phyloP scores from a whole-genome alignment of 257 asterid genomes.

The Nicotiana tomentosiformis region DNA sequence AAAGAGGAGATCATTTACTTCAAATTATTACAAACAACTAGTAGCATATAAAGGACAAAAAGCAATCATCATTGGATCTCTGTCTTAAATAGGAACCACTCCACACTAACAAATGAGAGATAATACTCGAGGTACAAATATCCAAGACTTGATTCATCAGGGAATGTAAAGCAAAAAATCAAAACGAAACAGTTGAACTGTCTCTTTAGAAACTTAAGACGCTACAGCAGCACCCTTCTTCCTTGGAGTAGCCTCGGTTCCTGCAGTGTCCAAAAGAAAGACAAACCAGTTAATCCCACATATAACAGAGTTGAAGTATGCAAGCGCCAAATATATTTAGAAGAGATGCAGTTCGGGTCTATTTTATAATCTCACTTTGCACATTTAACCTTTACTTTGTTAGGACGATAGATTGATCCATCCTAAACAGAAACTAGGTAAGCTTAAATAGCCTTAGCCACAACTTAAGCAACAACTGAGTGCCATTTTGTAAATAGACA shows the following conservation, averaged over 20 bases:
- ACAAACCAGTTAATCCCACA: background rate
- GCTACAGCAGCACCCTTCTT: conserved; percentile 25
- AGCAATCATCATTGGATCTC: background rate
- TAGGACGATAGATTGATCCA: background rate
- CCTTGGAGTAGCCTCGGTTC: conserved; percentile 35
- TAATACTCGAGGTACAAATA: background rate
- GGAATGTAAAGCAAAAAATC: background rate
- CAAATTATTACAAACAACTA: background rate
- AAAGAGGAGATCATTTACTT: background rate
- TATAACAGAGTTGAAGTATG: background rate
- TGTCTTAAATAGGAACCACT: background rate
- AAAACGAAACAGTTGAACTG: background rate
- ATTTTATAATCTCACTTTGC: background rate
- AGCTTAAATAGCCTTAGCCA: background rate
- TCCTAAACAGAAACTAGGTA: background rate
- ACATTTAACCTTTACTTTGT: background rate
- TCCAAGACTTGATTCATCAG: background rate
- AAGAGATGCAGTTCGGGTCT: background rate
- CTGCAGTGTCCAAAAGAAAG: conserved; percentile 8
- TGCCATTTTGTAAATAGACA: background rate
- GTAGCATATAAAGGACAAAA: background rate
- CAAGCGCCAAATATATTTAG: background rate
- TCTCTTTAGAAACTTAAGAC: background rate
- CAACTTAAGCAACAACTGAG: background rate
- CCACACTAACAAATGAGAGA: background rate